Conservation (phyloP, 208 protist species). For the Leishmania mexicana region DNA sequence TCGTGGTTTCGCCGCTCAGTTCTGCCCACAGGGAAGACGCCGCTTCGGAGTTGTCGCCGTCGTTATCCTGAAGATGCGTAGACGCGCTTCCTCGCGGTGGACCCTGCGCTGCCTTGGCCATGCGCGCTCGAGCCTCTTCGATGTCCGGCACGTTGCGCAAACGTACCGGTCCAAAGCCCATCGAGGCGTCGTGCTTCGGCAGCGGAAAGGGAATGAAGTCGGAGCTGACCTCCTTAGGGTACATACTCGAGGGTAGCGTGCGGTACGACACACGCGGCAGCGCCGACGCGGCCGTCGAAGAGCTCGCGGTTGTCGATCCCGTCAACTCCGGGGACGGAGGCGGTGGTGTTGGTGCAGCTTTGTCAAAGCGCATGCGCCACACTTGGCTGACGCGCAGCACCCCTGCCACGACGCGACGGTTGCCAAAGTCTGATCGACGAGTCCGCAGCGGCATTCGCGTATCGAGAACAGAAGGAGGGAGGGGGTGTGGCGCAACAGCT, state of each 20-base stretch:
- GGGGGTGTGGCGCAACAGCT: background rate
- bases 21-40: slow-evolving; percentile 9
- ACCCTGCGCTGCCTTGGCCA: slow-evolving; percentile 2
- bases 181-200: slow-evolving; percentile 72
- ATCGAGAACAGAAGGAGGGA: background rate
- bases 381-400: slow-evolving; percentile 10
- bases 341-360: slow-evolving; percentile 9
- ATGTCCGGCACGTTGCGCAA: slow-evolving; percentile 83
- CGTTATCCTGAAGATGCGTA: slow-evolving; percentile 5
- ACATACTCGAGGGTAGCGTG: slow-evolving; percentile 68
- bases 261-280: slow-evolving; percentile 27
- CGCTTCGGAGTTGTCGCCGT: background rate
- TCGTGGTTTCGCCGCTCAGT: slow-evolving; percentile 2
- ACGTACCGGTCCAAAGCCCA: slow-evolving; percentile 83
- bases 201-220: slow-evolving; percentile 88
- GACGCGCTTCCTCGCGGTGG: background rate
- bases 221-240: slow-evolving; percentile 51
- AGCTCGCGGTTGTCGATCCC: background rate
- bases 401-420: background rate
- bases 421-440: background rate
- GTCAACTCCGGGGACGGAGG: background rate
- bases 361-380: slow-evolving; percentile 51
- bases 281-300: background rate
- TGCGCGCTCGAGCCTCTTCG: slow-evolving; percentile 46
- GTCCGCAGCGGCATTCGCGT: slow-evolving; percentile 5